Evolutionary conservation across 306 rosid genomes (phyloP), one percentile per base, ranked within the genome.

Genomic region (Cucurbita ficifolia): DNA sequence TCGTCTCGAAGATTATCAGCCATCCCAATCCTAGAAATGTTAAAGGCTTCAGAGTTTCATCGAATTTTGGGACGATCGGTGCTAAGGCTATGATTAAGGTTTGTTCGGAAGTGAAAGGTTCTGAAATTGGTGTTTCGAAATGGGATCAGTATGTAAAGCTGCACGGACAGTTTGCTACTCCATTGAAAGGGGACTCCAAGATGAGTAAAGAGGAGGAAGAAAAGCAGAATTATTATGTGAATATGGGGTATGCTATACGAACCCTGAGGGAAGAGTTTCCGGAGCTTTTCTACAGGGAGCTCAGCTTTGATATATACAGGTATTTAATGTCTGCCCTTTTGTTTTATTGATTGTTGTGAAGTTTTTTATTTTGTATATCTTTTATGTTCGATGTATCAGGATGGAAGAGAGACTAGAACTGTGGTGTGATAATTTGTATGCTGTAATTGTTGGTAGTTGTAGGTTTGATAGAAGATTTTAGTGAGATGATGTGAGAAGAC

Each of bases 261-360:
- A 84, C 88, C 73, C 71, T 91, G 53, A 86, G 97, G 72, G 96
- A 91, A 83, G 96, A 91, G 72, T 82, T 91, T 46, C 92, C 96
- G 3, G 83, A 82, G 79, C 86, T 91, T 18, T 91, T 91, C 73
- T 73, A 72, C 79, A 88, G 79, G 74, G 97, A 88, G 50, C 97
- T 81, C 74, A 84, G 81, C 87, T 87, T 86, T 70, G 86, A 86
- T 39, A 87, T 89, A 68, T 88, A 88, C 86, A 88, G 92, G 92
- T 91, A 55, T 43, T 78, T 29, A 17, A 39, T 67, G n/a, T 38
- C 21, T 16, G 55, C 16, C 19, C 36, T 50, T 42, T 0, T 24
- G 9, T 43, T 74, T 42, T 74, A 18, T 33, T 59, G 36, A 59
- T 33, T 59, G 10, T 59, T 59, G 43, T 24, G 38, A 11, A 12